Evolutionary conservation across 2,329 filamentous ascomycete species (phyloP).

Genomic region (Aspergillus melleus): DNA sequence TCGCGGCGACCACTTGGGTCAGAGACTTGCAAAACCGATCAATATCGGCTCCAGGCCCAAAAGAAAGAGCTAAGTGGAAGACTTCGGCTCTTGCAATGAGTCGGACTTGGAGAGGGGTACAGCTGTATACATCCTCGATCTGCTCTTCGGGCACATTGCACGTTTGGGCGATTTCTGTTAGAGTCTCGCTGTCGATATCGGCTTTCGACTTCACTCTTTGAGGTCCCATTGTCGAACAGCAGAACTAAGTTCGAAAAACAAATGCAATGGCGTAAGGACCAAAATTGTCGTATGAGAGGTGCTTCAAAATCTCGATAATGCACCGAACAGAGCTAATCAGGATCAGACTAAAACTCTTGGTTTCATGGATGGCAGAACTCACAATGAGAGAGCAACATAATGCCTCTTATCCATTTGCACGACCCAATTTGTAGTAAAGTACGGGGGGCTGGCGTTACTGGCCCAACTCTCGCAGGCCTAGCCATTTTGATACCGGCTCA

Average conservation of each 20-base stretch:
- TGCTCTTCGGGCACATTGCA: background rate
- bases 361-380: no score
- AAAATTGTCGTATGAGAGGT: background rate
- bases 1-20: background rate
- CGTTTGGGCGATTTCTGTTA: background rate
- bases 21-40: background rate
- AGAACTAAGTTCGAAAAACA: background rate
- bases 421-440: no score
- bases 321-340: no score
- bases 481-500: no score
- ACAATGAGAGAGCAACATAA: no score
- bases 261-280: background rate
- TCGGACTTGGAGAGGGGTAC: background rate
- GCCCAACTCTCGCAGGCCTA: no score
- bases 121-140: background rate
- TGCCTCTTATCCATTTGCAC: no score
- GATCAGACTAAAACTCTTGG: no score
- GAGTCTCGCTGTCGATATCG: background rate
- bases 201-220: background rate
- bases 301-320: no score
- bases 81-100: background rate
- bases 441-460: no score
- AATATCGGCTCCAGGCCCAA: background rate
- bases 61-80: background rate
- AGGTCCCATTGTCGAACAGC: background rate